Conservation (phyloP, 257 asterid species). For the Nicotiana paniculata region DNA sequence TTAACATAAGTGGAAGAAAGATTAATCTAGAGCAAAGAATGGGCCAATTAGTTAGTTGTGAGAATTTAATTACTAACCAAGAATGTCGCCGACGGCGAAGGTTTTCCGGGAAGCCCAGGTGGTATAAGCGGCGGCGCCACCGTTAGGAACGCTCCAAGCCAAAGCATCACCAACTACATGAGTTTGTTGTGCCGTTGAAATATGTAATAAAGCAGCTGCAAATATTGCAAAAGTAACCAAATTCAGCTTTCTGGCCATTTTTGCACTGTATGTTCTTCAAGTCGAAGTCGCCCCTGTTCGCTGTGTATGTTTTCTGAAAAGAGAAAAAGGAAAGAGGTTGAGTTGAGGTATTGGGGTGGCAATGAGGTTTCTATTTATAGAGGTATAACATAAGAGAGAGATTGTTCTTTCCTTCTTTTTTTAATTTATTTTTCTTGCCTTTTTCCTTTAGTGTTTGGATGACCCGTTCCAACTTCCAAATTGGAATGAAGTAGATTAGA, state of each 20-base stretch:
- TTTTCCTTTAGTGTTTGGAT: neutral
- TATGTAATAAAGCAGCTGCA: conserved; percentile 26
- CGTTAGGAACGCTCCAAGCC: conserved; percentile 66
- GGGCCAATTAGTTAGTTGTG: neutral
- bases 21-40: neutral
- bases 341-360: neutral
- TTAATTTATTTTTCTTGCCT: too few relatives aligned
- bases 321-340: neutral
- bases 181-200: conserved; percentile 52
- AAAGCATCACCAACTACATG: conserved; percentile 56
- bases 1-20: neutral
- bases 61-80: conserved; percentile 29
- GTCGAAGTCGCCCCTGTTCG: conserved; percentile 33
- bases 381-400: neutral
- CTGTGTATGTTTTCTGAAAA: neutral
- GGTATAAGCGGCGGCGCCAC: conserved; percentile 40
- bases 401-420: neutral
- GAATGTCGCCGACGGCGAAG: conserved; percentile 49
- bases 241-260: conserved; percentile 35
- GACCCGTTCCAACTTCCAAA: conserved; percentile 7
- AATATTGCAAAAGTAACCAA: conserved; percentile 22
- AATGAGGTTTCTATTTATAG: neutral
- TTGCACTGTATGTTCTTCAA: conserved; percentile 26
- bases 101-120: conserved; percentile 51
- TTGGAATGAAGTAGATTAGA: neutral